Base-by-base conservation (phyloP, 2,329 filamentous ascomycete species). In the Colletotrichum sp. region DNA sequence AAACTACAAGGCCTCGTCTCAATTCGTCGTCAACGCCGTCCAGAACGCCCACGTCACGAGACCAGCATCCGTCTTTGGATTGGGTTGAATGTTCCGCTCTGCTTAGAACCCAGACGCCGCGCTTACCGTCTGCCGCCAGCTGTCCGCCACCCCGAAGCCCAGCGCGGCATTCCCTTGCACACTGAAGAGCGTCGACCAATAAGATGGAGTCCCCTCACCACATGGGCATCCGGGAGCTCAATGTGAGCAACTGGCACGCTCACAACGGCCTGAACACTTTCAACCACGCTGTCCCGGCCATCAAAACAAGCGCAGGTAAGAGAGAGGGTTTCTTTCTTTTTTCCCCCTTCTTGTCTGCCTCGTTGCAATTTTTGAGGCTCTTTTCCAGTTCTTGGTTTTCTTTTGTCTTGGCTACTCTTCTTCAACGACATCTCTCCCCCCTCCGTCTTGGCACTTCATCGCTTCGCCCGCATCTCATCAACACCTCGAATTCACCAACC, bases 301-400 rank as follows among this genome's bases (percentile, higher is more conserved):
- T 92, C 70, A 91, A 89, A 81, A 91, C 90, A 77, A 92, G 90
- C 81, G 88, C 91, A 81, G 90, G 91, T 92, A 83, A 89, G 90
- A 84, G 24, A 66, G n/a, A n/a, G 60, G 15, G 21, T 67, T 71
- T 15, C 16, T 49, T n/a, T 60, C 66, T 9, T 77, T 75, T 49
- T 21, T 49, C 10, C 7, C 66, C 12, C n/a, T 60, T 66, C 21
- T 16, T 32, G 26, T 34, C 70, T 76, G 77, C 76, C 64, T 72
- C 75, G 75, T 76, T 75, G 63, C 21, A n/a, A 24, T 12, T 49
- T 49, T 55, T 72, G 69, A 39, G 63, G 63, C 63, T 68, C 72
- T 55, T 66, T 62, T 30, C 24, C 18, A 36, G 8, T 21, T 28
- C 57, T 21, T n/a, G n/a, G 8, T 15, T 30, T 18, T 7, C 13